A percentile compares a stretch with the other conserved stretches of the same genome.
Conservation (phyloP, 305 asterid genomes). For the Petunia hybrid region DNA sequence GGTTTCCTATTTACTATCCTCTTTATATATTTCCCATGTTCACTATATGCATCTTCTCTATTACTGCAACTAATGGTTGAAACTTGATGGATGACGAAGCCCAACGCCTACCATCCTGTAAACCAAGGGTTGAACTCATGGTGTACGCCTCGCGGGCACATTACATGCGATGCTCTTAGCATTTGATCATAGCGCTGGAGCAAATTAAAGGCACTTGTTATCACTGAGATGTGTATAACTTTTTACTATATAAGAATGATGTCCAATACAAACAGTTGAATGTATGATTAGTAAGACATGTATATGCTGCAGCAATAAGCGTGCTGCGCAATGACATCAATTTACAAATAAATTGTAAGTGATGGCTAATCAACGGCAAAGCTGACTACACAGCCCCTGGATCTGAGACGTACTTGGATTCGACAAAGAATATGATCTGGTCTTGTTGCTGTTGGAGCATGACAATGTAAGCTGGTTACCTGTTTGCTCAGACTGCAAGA, state of each 20-base stretch:
- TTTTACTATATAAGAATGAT: slow-evolving; percentile 11
- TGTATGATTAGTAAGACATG: background rate
- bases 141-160: too few species aligned
- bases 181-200: too few species aligned
- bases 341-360: background rate
- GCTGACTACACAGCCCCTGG: slow-evolving; percentile 79
- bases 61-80: too few species aligned
- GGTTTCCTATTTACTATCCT: too few species aligned
- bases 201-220: too few species aligned
- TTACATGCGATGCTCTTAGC: too few species aligned
- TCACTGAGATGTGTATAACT: background rate
- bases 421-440: slow-evolving; percentile 53
- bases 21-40: too few species aligned
- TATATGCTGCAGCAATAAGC: background rate
- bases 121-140: too few species aligned
- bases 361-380: slow-evolving; percentile 59
- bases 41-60: too few species aligned
- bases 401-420: slow-evolving; percentile 61
- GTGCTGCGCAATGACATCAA: background rate
- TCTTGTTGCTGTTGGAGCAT: slow-evolving; percentile 53
- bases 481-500: slow-evolving; percentile 49
- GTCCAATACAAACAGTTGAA: background rate
- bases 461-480: slow-evolving; percentile 48
- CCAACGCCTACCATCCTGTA: too few species aligned
- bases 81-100: too few species aligned